Evolutionary conservation across 257 asterid species (phyloP), one percentile per base, ranked within the genome.

Genomic region (Nicotiana knightiana): DNA sequence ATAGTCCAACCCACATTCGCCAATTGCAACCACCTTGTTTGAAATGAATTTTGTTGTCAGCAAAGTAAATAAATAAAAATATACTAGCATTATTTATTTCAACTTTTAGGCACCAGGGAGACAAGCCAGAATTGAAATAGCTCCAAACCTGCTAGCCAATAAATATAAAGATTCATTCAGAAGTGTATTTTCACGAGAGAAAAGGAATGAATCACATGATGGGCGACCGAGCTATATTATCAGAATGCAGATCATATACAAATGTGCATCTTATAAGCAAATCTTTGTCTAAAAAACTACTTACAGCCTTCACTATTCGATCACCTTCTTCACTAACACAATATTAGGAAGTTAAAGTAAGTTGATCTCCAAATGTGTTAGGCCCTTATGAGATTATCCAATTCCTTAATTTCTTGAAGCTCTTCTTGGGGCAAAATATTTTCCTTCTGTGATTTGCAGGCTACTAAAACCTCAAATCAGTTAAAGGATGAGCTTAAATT

Each of bases 1-100:
- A 81, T 96, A 96, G 79, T 96, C 99, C 93, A 96, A 85, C 84
- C 99, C 99, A 82, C 99, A 96, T 86, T 96, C 99, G 65, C 98
- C 99, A 87, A 96, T 89, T 46, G 99, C 99, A 90, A 96, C 99
- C 87, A 96, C 97, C 98, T 93, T 91, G 89, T 91, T 85, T 83
- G 89, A 84, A 82, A 86, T 61, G 55, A 90, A 43, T 43, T 70
- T 39, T 39, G 59, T 70, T n/a, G 1, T 70, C 53, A 70, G 78
- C 35, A 70, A 70, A 43, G 35, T 5, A 70, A 70, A 17, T 43
- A 70, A 70, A 70, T 43, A 7, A 70, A 70, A 32, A 70, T 21
- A 70, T 39, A 12, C 35, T 39, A 70, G 3, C 13, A 51, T 43
- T 43, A 70, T 21, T 1, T 51, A 51, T 51, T 51, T 51, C 57